Conservation (phyloP, 768 basidiomycete species). For the Tylopilus subfusipes region DNA sequence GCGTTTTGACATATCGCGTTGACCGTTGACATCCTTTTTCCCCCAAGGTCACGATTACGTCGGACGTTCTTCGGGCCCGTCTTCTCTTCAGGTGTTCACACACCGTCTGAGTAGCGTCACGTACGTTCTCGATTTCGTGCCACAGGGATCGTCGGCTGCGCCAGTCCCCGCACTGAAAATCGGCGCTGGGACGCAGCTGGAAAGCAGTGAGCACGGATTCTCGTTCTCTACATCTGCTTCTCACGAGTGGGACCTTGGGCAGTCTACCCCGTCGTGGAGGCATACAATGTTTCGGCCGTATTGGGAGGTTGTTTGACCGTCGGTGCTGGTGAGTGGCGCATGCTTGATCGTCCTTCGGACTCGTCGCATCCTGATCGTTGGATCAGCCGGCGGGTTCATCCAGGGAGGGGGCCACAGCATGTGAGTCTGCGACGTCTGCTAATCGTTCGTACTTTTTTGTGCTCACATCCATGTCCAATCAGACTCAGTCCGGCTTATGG, state of each 20-base stretch:
- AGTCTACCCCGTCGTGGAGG: slow-evolving; percentile 13
- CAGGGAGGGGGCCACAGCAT: slow-evolving; percentile 47
- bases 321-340: slow-evolving; percentile 6
- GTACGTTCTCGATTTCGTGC: slow-evolving; percentile 13
- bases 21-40: neutral
- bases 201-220: slow-evolving; percentile 4
- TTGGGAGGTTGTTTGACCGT: slow-evolving; percentile 17
- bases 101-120: slow-evolving; percentile 8
- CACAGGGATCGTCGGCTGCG: slow-evolving; percentile 12
- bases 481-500: slow-evolving; percentile 39
- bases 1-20: too few species aligned
- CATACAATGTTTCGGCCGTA: slow-evolving; percentile 9
- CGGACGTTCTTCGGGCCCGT: slow-evolving; percentile 17
- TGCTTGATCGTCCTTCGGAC: too few species aligned
- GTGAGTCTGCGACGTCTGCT: neutral
- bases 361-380: neutral
- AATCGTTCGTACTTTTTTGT: neutral
- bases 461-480: neutral
- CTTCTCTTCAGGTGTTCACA: slow-evolving; percentile 18
- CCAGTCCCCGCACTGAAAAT: slow-evolving; percentile 12
- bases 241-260: neutral
- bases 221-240: neutral
- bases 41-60: slow-evolving; percentile 8
- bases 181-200: slow-evolving; percentile 13
- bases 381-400: slow-evolving; percentile 44